These are phyloP conservation scores for Hypsizygus marmoreus DNA, from an alignment of 768 basidiomycete species.

Conservation along the genomic window DNA sequence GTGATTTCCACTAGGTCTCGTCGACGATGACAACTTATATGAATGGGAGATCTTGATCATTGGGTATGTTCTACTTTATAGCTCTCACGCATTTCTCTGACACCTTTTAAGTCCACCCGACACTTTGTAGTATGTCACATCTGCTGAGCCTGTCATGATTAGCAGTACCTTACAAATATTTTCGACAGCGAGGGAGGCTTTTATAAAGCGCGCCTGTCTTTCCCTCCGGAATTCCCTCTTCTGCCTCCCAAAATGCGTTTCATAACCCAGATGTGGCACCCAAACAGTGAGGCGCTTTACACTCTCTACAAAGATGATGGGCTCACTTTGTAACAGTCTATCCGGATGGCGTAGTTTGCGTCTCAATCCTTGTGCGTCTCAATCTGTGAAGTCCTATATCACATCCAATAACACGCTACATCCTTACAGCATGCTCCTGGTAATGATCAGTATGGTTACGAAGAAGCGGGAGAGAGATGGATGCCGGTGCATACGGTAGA, in stretches of 20 bases:
- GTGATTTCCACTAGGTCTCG: slow-evolving; percentile 63
- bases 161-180: slow-evolving; percentile 15
- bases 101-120: slow-evolving; percentile 72
- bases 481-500: slow-evolving; percentile 96
- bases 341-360: slow-evolving; percentile 88
- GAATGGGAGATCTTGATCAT: slow-evolving; percentile 98
- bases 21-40: slow-evolving; percentile 91
- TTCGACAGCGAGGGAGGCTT: slow-evolving; percentile 88
- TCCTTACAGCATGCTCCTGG: slow-evolving; percentile 82
- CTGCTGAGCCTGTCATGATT: background rate
- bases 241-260: slow-evolving; percentile 96
- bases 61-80: slow-evolving; percentile 55
- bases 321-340: slow-evolving; percentile 65
- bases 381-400: background rate
- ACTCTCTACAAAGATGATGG: slow-evolving; percentile 6
- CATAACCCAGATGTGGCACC: slow-evolving; percentile 95
- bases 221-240: slow-evolving; percentile 89
- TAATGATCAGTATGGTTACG: slow-evolving; percentile 95
- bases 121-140: slow-evolving; percentile 78
- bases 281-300: slow-evolving; percentile 73
- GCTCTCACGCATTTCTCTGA: slow-evolving; percentile 13
- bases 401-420: slow-evolving; percentile 11
- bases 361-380: slow-evolving; percentile 82
- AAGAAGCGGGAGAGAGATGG: slow-evolving; percentile 97
- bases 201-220: slow-evolving; percentile 87